Evolutionary conservation across 2,329 filamentous ascomycete genomes (phyloP).

Genomic region (Kalmusia sp.): DNA sequence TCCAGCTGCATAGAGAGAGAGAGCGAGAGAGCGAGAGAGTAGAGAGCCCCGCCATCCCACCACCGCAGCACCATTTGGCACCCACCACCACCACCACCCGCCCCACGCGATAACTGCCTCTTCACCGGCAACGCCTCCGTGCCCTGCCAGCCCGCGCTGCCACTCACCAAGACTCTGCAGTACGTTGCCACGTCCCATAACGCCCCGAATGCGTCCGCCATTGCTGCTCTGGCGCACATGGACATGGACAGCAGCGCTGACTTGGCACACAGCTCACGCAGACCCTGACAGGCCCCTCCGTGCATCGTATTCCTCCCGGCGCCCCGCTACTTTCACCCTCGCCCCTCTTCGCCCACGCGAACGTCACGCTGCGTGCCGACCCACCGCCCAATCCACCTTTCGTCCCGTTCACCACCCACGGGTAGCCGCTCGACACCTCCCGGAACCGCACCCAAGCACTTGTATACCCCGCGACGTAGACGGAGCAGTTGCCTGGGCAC

Average conservation of each 20-base stretch:
- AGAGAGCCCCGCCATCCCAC: constrained; percentile 26
- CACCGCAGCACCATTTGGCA: constrained; percentile 12
- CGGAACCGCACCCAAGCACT: background rate
- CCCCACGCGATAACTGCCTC: constrained; percentile 22
- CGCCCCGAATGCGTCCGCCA: constrained; percentile 2
- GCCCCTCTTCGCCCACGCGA: constrained; percentile 7
- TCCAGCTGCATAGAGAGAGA: constrained; percentile 19
- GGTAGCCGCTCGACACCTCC: background rate
- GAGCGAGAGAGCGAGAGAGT: too few species aligned
- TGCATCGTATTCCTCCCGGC: constrained; percentile 13
- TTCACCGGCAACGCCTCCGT: constrained; percentile 9
- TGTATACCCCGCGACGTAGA: background rate
- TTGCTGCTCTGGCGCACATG: constrained; percentile 1
- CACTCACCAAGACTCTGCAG: background rate
- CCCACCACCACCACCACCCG: constrained; percentile 16
- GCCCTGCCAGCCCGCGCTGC: constrained; percentile 7
- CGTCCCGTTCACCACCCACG: background rate
- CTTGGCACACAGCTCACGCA: constrained; percentile 21
- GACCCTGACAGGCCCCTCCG: constrained; percentile 20
- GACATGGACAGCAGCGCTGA: constrained; percentile 24
- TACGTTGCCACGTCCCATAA: constrained; percentile 15
- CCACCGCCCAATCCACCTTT: constrained; percentile 11
- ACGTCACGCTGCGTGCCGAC: constrained; percentile 14
- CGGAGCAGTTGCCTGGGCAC: background rate
- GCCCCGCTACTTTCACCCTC: constrained; percentile 14